Base-by-base conservation (phyloP, 2,329 filamentous ascomycete species). In the Reticulascus tulasneorum region DNA sequence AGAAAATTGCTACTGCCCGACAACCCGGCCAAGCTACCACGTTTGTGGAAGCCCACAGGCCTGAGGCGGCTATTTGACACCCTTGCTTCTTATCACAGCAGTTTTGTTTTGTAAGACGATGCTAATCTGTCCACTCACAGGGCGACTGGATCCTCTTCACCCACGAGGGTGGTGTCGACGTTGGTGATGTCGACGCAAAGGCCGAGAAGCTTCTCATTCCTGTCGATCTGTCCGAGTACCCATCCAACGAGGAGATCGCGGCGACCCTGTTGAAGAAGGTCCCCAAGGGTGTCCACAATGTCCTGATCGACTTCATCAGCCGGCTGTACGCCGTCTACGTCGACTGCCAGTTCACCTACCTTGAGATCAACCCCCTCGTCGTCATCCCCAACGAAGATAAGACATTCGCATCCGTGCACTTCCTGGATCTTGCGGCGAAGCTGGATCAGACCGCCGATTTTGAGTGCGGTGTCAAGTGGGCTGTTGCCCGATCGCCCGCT, bases 111-210 rank as follows among this genome's bases (percentile, higher is more conserved):
- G 2, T 27, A 29, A 19, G 11, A 13, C 12, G 28, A 34, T 37
- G 35, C 44, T 46, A 29, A 46, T 29, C 28, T 16, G 29, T 32
- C 35, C 35, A 37, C 18, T 24, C 23, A 29, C 63, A 97, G 93
- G 93, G 93, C 60, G 93, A 98, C 70, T 97, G 90, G 89, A 96
- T 98, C 62, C 87, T 98, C 60, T 98, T 98, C 77, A 96, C 91
- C 58, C 89, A 98, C 72, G 93, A 98, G 72, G 93, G 93, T 76
- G 93, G 93, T 85, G 90, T 98, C 52, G 93, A 98, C 69, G 93
- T 98, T 55, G 93, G 93, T 64, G 93, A 98, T 81, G 93, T 98
- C 51, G 93, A 98, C 59, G 89, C 82, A 49, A 98, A 98, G 78
- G 93, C 93, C 47, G 88, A 97, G 80, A 98, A 97, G 84, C 79